phyloP scores from a whole-genome alignment of 2,329 filamentous ascomycete species.

The Rutstroemia sp. region DNA sequence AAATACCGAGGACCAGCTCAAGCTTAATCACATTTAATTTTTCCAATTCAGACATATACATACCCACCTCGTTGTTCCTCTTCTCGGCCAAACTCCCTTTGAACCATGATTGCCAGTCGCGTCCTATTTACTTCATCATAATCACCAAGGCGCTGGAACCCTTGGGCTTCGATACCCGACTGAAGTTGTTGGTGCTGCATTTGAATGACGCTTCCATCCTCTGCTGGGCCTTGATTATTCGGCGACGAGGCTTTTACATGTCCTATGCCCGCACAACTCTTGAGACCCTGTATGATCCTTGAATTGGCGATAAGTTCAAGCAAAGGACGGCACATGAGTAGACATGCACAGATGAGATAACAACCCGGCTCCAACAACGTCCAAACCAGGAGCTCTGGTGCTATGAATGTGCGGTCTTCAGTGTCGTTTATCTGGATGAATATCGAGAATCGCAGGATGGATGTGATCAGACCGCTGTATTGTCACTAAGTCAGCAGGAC shows the following conservation, averaged over 20 bases:
- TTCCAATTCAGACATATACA: background rate
- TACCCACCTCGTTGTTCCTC: background rate
- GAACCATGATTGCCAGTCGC: background rate
- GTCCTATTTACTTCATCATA: background rate
- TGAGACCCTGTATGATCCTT: background rate
- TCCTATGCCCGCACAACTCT: background rate
- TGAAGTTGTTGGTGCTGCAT: too few species aligned
- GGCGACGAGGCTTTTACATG: background rate
- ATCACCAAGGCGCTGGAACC: background rate
- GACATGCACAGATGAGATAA: background rate
- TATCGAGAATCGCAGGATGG: background rate
- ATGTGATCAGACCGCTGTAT: background rate
- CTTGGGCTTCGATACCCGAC: background rate
- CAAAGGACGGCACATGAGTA: background rate
- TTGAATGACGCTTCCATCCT: too few species aligned
- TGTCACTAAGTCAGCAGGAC: background rate
- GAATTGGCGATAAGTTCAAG: background rate
- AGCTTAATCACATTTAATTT: background rate
- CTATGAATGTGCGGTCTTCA: background rate
- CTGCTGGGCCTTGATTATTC: too few species aligned
- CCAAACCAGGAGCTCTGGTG: background rate
- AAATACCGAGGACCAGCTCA: too few species aligned
- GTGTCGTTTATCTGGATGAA: background rate
- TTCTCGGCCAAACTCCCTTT: background rate
- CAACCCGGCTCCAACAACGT: background rate